phyloP scores from a whole-genome alignment of 2,329 filamentous ascomycete species.

The Calonectria leucothoes region DNA sequence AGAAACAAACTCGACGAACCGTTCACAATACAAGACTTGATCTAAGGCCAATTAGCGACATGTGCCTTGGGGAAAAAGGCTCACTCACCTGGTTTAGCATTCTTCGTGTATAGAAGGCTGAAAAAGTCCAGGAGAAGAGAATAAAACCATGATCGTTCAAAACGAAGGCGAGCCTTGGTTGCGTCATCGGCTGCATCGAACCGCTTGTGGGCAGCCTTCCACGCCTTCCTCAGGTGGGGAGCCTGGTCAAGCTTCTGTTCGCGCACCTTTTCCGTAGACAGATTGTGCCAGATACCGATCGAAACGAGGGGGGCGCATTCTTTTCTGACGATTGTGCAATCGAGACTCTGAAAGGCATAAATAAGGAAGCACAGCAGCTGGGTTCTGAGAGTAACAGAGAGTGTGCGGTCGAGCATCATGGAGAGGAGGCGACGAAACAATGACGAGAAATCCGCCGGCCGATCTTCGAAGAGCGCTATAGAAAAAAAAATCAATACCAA shows the following conservation, averaged over 20 bases:
- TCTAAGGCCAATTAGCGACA: slow-evolving; percentile 55
- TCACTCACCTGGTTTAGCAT: slow-evolving; percentile 58
- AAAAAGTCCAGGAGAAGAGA: slow-evolving; percentile 87
- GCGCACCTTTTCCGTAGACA: slow-evolving; percentile 80
- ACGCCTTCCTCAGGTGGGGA: slow-evolving; percentile 85
- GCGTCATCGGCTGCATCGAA: slow-evolving; percentile 88
- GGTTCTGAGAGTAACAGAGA: slow-evolving; percentile 76
- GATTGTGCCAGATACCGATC: slow-evolving; percentile 94
- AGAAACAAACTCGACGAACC: slow-evolving; percentile 90
- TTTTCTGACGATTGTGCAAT: slow-evolving; percentile 89
- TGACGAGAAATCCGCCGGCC: slow-evolving; percentile 84
- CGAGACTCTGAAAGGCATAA: slow-evolving; percentile 91
- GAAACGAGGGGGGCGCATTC: slow-evolving; percentile 96
- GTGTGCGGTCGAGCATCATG: slow-evolving; percentile 79
- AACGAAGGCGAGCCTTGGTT: slow-evolving; percentile 82
- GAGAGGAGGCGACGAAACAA: slow-evolving; percentile 92
- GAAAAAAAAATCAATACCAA: slow-evolving; percentile 25
- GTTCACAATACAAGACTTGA: slow-evolving; percentile 85
- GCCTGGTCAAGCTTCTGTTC: slow-evolving; percentile 79
- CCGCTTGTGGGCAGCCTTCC: slow-evolving; percentile 87
- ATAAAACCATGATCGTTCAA: slow-evolving; percentile 95
- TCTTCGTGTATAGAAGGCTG: slow-evolving; percentile 73
- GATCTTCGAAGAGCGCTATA: slow-evolving; percentile 78
- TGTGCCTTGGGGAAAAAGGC: no score
- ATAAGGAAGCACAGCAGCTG: slow-evolving; percentile 93